phyloP scores from a whole-genome alignment of 2,329 filamentous ascomycete genomes.

The Verticillium nubilum region DNA sequence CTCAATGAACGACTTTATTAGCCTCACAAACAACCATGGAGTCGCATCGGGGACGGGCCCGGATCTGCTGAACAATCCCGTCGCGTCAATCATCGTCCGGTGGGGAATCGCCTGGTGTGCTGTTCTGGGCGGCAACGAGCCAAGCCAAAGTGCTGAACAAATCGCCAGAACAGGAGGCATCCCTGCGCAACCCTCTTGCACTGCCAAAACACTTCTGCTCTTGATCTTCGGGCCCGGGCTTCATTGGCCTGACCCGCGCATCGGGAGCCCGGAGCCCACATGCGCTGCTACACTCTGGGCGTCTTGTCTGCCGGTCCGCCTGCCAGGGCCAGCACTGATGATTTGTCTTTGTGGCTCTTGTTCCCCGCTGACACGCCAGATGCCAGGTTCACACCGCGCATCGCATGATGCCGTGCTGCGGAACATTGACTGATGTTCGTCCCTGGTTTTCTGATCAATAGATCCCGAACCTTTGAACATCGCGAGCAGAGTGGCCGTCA shows the following conservation, averaged over 20 bases:
- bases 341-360: slow-evolving; percentile 22
- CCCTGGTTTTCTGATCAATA: slow-evolving; percentile 5
- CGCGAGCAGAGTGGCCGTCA: slow-evolving; percentile 3
- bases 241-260: slow-evolving; percentile 15
- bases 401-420: slow-evolving; percentile 11
- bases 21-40: not conserved
- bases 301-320: slow-evolving; percentile 3
- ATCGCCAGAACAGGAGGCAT: slow-evolving; percentile 15
- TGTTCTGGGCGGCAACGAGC: not conserved
- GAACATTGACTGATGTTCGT: slow-evolving; percentile 15
- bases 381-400: slow-evolving; percentile 5
- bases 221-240: slow-evolving; percentile 20
- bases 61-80: slow-evolving; percentile 14
- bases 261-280: slow-evolving; percentile 15
- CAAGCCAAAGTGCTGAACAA: slow-evolving; percentile 2
- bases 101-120: slow-evolving; percentile 12
- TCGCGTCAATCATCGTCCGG: slow-evolving; percentile 14
- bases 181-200: slow-evolving; percentile 14
- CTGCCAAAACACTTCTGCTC: slow-evolving; percentile 25
- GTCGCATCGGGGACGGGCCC: not conserved
- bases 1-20: not conserved
- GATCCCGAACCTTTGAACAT: slow-evolving; percentile 5
- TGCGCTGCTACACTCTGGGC: slow-evolving; percentile 6
- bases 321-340: slow-evolving; percentile 12
- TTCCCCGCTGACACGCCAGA: slow-evolving; percentile 13